These are phyloP conservation scores for Phaeotremella fagi DNA, from an alignment of 768 basidiomycete genomes.

Conservation along the genomic window DNA sequence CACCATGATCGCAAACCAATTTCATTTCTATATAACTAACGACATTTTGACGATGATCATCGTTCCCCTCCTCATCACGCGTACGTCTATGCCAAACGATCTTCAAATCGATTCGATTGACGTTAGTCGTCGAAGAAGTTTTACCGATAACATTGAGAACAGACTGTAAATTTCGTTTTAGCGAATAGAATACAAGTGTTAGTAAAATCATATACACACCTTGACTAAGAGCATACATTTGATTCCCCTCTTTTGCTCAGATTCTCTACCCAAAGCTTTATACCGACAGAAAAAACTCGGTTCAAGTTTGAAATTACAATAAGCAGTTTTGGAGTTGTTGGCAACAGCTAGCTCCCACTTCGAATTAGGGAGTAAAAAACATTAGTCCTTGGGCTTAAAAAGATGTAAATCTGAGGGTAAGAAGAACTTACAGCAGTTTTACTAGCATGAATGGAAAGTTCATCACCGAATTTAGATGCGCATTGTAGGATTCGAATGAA, in stretches of 20 bases:
- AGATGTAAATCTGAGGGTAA: no score
- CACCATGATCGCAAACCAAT: slow-evolving; percentile 47
- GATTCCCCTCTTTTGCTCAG: slow-evolving; percentile 27
- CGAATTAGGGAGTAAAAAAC: no score
- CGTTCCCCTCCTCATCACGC: slow-evolving; percentile 22
- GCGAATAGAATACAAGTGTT: no score
- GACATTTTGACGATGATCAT: slow-evolving; percentile 14
- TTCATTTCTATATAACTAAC: slow-evolving; percentile 33
- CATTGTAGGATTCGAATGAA: slow-evolving; percentile 44
- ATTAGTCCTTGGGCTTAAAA: no score
- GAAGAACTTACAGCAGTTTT: slow-evolving; percentile 31
- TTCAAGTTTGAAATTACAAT: slow-evolving; percentile 40
- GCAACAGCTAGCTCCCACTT: slow-evolving; percentile 46
- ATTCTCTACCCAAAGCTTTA: slow-evolving; percentile 21
- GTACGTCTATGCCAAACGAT: no score
- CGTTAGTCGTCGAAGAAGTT: slow-evolving; percentile 27
- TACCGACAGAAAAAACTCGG: slow-evolving; percentile 39
- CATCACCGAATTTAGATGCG: slow-evolving; percentile 45
- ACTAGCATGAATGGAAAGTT: slow-evolving; percentile 41
- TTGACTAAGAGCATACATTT: slow-evolving; percentile 45
- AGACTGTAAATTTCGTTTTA: slow-evolving; percentile 23
- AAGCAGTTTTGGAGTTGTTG: slow-evolving; percentile 43
- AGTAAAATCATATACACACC: no score
- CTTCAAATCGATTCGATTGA: slow-evolving; percentile 33
- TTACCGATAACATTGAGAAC: slow-evolving; percentile 41